A percentile compares a stretch with the other conserved stretches of the same genome.
These are phyloP conservation scores for Oenanthe javanica DNA, from an alignment of 140 eudicot genomes.

Conservation along the genomic window DNA sequence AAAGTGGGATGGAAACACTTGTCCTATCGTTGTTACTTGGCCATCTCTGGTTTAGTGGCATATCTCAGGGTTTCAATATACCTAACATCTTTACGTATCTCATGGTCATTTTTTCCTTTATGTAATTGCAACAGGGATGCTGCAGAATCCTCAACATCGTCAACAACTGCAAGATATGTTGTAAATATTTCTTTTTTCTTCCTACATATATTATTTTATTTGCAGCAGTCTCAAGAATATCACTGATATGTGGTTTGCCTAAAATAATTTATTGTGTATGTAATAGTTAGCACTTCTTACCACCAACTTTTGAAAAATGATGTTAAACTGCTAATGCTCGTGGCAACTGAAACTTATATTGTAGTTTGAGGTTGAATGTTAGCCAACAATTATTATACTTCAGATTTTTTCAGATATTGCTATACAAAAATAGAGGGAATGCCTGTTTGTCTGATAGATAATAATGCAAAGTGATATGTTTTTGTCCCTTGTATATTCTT, in stretches of 20 bases:
- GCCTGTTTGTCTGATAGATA: neutral
- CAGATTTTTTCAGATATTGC: neutral
- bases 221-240: neutral
- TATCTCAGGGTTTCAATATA: neutral
- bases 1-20: neutral
- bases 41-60: neutral
- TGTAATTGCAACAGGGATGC: slow-evolving; percentile 63
- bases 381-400: neutral
- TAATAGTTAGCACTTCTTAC: neutral
- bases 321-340: neutral
- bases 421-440: slow-evolving; percentile 1
- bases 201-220: neutral
- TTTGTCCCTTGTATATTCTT: neutral
- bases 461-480: neutral
- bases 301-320: neutral
- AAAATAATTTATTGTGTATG: neutral
- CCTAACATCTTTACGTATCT: neutral
- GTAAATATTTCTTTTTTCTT: slow-evolving; percentile 36
- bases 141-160: slow-evolving; percentile 90
- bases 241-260: neutral
- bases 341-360: neutral
- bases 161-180: slow-evolving; percentile 95
- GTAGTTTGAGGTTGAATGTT: neutral
- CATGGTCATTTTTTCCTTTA: neutral
- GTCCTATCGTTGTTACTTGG: neutral